Evolutionary conservation across 495 filamentous ascomycete species (phyloP).

Genomic region (Xylona heveae): DNA sequence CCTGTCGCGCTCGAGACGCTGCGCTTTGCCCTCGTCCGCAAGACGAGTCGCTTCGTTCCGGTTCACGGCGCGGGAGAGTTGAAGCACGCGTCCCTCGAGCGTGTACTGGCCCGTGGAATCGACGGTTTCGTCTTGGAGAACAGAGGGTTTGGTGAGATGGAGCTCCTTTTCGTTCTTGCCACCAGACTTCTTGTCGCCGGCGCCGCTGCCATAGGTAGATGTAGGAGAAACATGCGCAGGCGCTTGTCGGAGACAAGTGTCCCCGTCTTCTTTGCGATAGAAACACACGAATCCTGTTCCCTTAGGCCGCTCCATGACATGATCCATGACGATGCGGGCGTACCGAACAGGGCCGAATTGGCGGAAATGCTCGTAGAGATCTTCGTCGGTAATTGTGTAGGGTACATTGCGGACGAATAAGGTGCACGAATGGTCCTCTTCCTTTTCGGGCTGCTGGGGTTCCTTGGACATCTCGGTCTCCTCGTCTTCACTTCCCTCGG

Average conservation of each 20-base stretch:
- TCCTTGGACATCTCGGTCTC: conserved; percentile 11
- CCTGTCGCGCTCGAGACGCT: conserved; percentile 45
- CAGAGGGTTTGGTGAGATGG: conserved; percentile 38
- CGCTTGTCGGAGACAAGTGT: conserved; percentile 47
- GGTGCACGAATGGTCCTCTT: conserved; percentile 38
- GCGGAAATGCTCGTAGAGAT: conserved; percentile 60
- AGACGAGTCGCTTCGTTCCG: conserved; percentile 56
- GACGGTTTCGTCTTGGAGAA: conserved; percentile 60
- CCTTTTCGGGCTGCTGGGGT: conserved; percentile 12
- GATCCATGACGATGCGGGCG: conserved; percentile 73
- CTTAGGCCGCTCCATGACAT: conserved; percentile 58
- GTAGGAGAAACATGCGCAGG: conserved; percentile 20
- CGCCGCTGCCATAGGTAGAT: too few species aligned
- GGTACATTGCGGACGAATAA: conserved; percentile 91
- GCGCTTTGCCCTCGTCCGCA: conserved; percentile 39
- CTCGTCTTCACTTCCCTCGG: conserved; percentile 16
- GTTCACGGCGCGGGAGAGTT: conserved; percentile 65
- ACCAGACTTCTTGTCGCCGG: not conserved
- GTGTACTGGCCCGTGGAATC: conserved; percentile 72
- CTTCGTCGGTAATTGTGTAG: conserved; percentile 61
- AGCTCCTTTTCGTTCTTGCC: too few species aligned
- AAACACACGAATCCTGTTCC: conserved; percentile 95
- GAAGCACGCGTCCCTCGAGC: conserved; percentile 68
- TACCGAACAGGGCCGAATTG: conserved; percentile 73
- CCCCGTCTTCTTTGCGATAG: conserved; percentile 49